A percentile compares a stretch with the other conserved stretches of the same genome.
These are phyloP conservation scores for Penicillium sp. DNA, from an alignment of 2,329 filamentous ascomycete genomes.

Conservation along the genomic window DNA sequence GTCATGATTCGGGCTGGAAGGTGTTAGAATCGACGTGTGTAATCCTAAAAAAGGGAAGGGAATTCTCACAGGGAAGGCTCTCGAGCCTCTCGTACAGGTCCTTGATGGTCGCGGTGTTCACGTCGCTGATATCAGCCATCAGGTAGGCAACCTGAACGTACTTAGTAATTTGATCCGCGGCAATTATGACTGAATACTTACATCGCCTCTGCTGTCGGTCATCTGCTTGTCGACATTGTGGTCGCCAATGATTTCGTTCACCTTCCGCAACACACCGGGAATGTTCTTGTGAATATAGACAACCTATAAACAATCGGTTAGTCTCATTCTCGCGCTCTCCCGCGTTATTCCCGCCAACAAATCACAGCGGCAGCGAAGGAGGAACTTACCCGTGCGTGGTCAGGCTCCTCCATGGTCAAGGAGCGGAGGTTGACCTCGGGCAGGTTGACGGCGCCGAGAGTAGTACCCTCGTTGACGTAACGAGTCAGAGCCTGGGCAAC, in stretches of 20 bases:
- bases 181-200: conserved; percentile 39
- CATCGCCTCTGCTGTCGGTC: conserved; percentile 89
- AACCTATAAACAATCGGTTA: conserved; percentile 49
- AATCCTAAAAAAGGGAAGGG: background rate
- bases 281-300: conserved; percentile 98
- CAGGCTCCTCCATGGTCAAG: conserved; percentile 83
- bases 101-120: conserved; percentile 77
- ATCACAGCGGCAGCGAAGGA: background rate
- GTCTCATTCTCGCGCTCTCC: conserved; percentile 1
- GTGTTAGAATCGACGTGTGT: conserved; percentile 9
- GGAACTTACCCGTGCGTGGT: conserved; percentile 71
- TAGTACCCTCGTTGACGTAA: conserved; percentile 94
- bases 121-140: conserved; percentile 94
- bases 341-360: background rate
- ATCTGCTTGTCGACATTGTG: conserved; percentile 99
- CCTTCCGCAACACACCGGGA: conserved; percentile 87
- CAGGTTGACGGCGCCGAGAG: conserved; percentile 89
- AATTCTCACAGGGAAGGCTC: conserved; percentile 68
- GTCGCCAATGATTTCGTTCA: conserved; percentile 90
- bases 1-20: conserved; percentile 47
- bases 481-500: conserved; percentile 82
- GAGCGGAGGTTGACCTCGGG: conserved; percentile 90
- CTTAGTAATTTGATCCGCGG: conserved; percentile 10
- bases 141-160: conserved; percentile 72
- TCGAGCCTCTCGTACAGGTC: conserved; percentile 82